Base-by-base conservation (phyloP, 2,329 filamentous ascomycete species). In the Periconia macrospinosa region DNA sequence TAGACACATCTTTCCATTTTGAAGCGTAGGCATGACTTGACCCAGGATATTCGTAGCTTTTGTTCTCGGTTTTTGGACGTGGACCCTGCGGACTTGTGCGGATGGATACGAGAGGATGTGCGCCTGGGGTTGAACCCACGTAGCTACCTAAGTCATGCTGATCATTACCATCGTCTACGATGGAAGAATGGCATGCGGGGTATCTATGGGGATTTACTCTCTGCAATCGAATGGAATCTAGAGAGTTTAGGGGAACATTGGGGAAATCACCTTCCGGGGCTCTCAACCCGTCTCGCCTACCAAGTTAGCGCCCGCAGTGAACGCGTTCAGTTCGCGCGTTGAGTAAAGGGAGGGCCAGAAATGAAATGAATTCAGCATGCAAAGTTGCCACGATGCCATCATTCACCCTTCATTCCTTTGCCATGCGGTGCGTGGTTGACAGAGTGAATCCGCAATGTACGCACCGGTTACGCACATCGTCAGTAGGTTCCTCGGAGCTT, bases 61-160 rank as follows among this genome's bases (percentile, higher is more conserved):
- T 55, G 43, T 59, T 50, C 59, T 68, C 55, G 61, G 61, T 60
- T 43, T 55, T 13, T 48, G 58, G 63, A 54, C 42, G 61, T 42
- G 58, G 60, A 62, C 63, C 53, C 61, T 68, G 63, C 65, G 56
- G 63, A 58, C 50, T 55, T 56, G 42, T 55, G 53, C 59, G 50
- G 41, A 67, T 66, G 57, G 43, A 62, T 63, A 52, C 52, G 45
- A 35, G 54, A 48, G 41, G 59, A 61, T 61, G 59, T 58, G 60
- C 60, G 60, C 54, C 56, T 60, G 59, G n/a, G 55, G 49, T 45
- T 27, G 23, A 27, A 27, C 8, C 23, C 23, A 27, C 8, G 23
- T 27, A 37, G 33, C 33, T 3, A 13, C 11, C 15, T 37, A 10
- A 37, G 33, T 13, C 11, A 10, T 37, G 33, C 11, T 37, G 11